Percentiles rank a stretch among this genome's conserved stretches.
phyloP scores from a whole-genome alignment of 495 filamentous ascomycete species.

The Bathelium albidoporum region DNA sequence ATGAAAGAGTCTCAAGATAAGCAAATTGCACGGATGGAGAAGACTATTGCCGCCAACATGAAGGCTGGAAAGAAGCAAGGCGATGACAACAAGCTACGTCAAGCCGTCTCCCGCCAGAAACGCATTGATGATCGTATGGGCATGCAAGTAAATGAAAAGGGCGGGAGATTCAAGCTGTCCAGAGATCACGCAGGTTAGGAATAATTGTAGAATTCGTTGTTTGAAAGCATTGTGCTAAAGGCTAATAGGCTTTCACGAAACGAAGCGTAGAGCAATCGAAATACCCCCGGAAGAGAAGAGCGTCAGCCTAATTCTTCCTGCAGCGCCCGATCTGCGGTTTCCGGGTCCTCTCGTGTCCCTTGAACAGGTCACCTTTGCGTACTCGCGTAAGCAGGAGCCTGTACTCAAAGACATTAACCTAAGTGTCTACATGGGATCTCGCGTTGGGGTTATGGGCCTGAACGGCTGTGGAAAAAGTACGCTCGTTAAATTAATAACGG shows the following conservation, averaged over 20 bases:
- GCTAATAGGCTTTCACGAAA: conserved; percentile 46
- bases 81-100: conserved; percentile 68
- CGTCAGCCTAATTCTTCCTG: conserved; percentile 42
- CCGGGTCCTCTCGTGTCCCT: conserved; percentile 60
- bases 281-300: conserved; percentile 54
- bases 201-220: not conserved
- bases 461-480: conserved; percentile 72
- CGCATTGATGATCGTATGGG: conserved; percentile 73
- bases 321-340: conserved; percentile 56
- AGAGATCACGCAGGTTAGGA: conserved; percentile 37
- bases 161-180: conserved; percentile 68
- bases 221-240: not conserved
- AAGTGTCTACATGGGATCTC: conserved; percentile 55
- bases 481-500: conserved; percentile 49
- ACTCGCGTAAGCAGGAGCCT: conserved; percentile 30
- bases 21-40: conserved; percentile 65
- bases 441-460: conserved; percentile 61
- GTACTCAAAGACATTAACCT: conserved; percentile 51
- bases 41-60: conserved; percentile 59
- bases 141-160: conserved; percentile 57
- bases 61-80: conserved; percentile 58
- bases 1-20: conserved; percentile 72
- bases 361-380: conserved; percentile 54
- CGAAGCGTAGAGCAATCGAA: conserved; percentile 53
- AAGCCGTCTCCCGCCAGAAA: conserved; percentile 69